Conservation (phyloP, 345 rosid species). For the Gossypium herbaceum region DNA sequence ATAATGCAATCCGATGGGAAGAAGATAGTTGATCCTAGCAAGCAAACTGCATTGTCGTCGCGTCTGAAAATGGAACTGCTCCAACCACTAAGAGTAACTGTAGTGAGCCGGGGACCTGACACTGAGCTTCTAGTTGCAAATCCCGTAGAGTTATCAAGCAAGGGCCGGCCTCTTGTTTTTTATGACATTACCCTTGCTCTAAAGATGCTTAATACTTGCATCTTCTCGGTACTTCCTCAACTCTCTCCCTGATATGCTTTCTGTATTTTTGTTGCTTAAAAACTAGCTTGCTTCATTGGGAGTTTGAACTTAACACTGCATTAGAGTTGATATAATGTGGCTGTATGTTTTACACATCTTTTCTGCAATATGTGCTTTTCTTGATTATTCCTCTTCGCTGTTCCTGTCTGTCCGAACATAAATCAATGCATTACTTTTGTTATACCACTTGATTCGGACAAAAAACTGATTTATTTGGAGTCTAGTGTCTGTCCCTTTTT, state of each 20-base stretch:
- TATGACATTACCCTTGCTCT: slow-evolving; percentile 82
- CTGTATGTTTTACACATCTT: background rate
- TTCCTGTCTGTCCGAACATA: background rate
- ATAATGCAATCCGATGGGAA: slow-evolving; percentile 77
- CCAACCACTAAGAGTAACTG: slow-evolving; percentile 79
- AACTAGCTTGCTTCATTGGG: background rate
- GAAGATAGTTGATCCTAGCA: slow-evolving; percentile 80
- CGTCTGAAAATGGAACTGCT: slow-evolving; percentile 66
- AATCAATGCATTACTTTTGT: background rate
- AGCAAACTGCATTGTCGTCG: slow-evolving; percentile 56
- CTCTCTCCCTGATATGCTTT: slow-evolving; percentile 3
- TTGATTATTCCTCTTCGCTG: background rate
- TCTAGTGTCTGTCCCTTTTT: background rate
- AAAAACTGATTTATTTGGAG: background rate
- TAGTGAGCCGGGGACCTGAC: slow-evolving; percentile 84
- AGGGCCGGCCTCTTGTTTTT: slow-evolving; percentile 93
- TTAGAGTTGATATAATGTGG: background rate
- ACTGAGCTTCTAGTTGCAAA: slow-evolving; percentile 85
- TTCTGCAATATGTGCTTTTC: background rate
- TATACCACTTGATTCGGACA: background rate
- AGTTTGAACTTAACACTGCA: slow-evolving; percentile 9
- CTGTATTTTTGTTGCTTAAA: background rate
- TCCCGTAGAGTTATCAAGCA: slow-evolving; percentile 89
- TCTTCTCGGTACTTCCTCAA: slow-evolving; percentile 61
- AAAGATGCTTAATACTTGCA: slow-evolving; percentile 64